phyloP scores from a whole-genome alignment of 2,329 filamentous ascomycete genomes.

The Talaromyces islandicus region DNA sequence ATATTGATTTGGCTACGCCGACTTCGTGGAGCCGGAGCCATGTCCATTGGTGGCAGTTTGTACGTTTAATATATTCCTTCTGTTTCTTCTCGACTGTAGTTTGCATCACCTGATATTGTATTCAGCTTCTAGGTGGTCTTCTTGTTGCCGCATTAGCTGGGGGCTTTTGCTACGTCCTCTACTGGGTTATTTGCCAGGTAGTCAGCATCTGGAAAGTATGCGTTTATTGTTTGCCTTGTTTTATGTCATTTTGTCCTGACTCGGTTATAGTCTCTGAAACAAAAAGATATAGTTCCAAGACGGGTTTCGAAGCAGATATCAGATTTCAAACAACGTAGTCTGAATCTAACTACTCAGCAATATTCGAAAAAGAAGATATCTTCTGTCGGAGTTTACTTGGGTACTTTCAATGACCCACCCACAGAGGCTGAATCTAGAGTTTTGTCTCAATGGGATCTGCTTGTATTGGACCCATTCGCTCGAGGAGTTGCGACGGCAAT shows the following conservation, averaged over 20 bases:
- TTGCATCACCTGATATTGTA: conserved; percentile 12
- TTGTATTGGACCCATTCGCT: conserved; percentile 39
- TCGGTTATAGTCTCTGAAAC: conserved; percentile 18
- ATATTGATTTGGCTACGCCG: conserved; percentile 23
- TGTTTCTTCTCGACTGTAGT: background rate
- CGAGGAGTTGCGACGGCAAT: conserved; percentile 30
- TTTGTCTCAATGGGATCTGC: conserved; percentile 38
- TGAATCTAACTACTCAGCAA: conserved; percentile 16
- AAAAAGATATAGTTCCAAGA: conserved; percentile 19
- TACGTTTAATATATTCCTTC: conserved; percentile 17
- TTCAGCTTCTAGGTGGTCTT: conserved; percentile 30
- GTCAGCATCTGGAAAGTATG: conserved; percentile 25
- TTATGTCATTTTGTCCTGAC: background rate
- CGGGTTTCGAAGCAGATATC: conserved; percentile 18
- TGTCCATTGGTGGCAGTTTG: conserved; percentile 39
- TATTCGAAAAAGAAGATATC: conserved; percentile 19
- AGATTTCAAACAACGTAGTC: conserved; percentile 16
- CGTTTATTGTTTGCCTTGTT: background rate
- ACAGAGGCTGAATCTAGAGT: conserved; percentile 27
- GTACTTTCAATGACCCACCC: conserved; percentile 28
- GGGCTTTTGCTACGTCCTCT: conserved; percentile 25
- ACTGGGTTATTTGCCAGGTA: conserved; percentile 17
- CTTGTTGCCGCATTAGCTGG: conserved; percentile 23
- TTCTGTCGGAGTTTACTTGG: conserved; percentile 41
- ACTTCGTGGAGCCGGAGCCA: conserved; percentile 32